Evolutionary conservation across 208 protist species (phyloP).

Genomic region (Lotmaria passim): DNA sequence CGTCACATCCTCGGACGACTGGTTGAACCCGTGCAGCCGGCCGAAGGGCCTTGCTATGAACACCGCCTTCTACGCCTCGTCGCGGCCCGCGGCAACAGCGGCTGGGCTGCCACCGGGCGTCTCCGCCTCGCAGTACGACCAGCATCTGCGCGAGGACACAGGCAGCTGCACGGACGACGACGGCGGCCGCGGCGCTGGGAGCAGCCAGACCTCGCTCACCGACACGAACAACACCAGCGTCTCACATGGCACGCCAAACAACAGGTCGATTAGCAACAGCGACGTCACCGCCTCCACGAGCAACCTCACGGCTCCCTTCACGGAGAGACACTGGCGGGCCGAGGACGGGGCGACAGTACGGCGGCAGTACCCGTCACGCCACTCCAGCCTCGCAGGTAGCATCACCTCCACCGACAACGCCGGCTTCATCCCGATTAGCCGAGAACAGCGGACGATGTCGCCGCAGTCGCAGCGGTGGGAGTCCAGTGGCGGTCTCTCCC

Average conservation of each 20-base stretch:
- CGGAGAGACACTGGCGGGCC: neutral
- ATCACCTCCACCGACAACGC: slow-evolving; percentile 11
- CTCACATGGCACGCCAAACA: slow-evolving; percentile 6
- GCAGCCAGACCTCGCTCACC: slow-evolving; percentile 11
- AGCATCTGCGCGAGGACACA: slow-evolving; percentile 3
- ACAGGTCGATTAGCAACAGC: slow-evolving; percentile 5
- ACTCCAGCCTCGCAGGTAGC: slow-evolving; percentile 18
- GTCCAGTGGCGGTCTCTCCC: slow-evolving; percentile 17
- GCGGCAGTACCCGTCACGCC: slow-evolving; percentile 5
- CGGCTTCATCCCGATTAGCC: slow-evolving; percentile 24
- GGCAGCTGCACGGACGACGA: slow-evolving; percentile 3
- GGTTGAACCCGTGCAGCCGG: slow-evolving; percentile 27
- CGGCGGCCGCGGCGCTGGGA: neutral
- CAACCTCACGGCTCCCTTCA: slow-evolving; percentile 14
- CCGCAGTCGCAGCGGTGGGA: slow-evolving; percentile 30
- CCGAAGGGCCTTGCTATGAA: slow-evolving; percentile 1
- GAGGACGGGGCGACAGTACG: slow-evolving; percentile 8
- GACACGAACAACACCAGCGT: slow-evolving; percentile 7
- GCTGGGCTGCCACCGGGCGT: slow-evolving; percentile 6
- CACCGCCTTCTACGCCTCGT: neutral
- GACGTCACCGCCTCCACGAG: slow-evolving; percentile 6
- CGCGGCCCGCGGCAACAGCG: neutral
- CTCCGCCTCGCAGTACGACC: slow-evolving; percentile 6
- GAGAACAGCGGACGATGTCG: slow-evolving; percentile 18
- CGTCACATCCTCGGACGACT: slow-evolving; percentile 12